Base-by-base conservation (phyloP, 495 filamentous ascomycete genomes). In the Pseudotulostoma volvatum region DNA sequence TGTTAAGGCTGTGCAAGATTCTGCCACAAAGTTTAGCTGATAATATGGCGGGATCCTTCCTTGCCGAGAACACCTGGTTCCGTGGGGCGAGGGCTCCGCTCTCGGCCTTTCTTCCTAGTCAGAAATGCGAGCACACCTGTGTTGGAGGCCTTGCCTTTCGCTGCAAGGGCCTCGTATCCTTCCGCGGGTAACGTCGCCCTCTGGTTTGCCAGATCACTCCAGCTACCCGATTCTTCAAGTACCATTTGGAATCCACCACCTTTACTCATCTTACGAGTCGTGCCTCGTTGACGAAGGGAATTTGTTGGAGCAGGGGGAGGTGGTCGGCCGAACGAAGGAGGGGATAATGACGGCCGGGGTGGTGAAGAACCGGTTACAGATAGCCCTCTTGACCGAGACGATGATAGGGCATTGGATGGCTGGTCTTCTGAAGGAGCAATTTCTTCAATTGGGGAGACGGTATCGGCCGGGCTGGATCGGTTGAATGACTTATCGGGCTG, bases 41-140 rank as follows among this genome's bases (percentile, higher is more conserved):
- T 63, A 37, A 67, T 67, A 39, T 66, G 64, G 37, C 90, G 70
- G 14, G 90, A 86, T 4, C 90, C 90, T 52, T 97, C 90, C 51
- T 94, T 94, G 38, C 90, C 92, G 44, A 97, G 53, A 34, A 97
- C 87, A 36, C 90, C 90, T 13, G 83, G 67, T 53, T 97, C 90
- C 54, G 84, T 84, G 32, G 87, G 87, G 59, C 93, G 94, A 7
- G 90, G 90, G 52, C 87, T 94, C 51, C 81, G 73, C 35, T 85
- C 84, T 31, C 90, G 69, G 3, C 86, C 86, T 66, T 82, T 93
- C 64, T 90, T 92, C 41, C 87, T 68, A 28, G 68, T 77, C 39
- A 95, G 65, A 55, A 97, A 90, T 2, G 85, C 82, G 34, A 97
- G 74, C 73, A 96, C 86, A 30, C 86, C 85, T 21, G 73, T 76